Base-by-base conservation (phyloP, 352 stramenopile species). In the Pythium dissimile region DNA sequence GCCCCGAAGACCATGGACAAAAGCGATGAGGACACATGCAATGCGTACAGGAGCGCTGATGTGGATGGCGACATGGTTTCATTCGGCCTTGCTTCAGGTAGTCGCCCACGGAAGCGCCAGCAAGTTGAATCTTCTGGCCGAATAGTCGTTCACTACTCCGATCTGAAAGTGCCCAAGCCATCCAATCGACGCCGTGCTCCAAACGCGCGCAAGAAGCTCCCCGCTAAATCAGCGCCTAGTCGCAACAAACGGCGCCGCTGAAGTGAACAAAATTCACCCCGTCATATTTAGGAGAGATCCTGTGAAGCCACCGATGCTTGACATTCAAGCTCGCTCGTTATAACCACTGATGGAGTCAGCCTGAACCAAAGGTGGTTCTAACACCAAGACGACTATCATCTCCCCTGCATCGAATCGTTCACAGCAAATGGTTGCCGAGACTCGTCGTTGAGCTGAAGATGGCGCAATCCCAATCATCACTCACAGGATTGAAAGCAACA, bases 131-230 rank as follows among this genome's bases (percentile, higher is more conserved):
- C 16, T 5, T 63, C 55, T 0, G 55, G 46, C n/a, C 45, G 55
- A 24, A 51, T 63, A 2, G 55, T 63, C 15, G 44, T 62, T 24
- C 54, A 62, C 35, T 56, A 52, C 23, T 49, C 55, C 3, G 27
- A 18, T 31, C 26, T 45, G 34, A 60, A n/a, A 24, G n/a, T n/a
- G n/a, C n/a, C n/a, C n/a, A 59, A 48, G 39, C 27, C 39, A 0
- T 10, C 45, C 9, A 20, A 15, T 4, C 27, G 13, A 15, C 54
- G 45, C 21, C 35, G 35, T 15, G 21, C n/a, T 37, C 2, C 31
- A 13, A 23, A 13, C 47, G 31, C 11, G 6, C 18, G 53, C 9
- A 44, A 43, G 34, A 50, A 16, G 1, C 18, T 13, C 20, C 4
- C 23, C 11, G 28, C 26, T 2, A 26, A 20, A 15, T n/a, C 31